Percentiles rank a stretch among this genome's conserved stretches.
Evolutionary conservation across 2,329 filamentous ascomycete species (phyloP).

Genomic region (Fonsecaea nubica): DNA sequence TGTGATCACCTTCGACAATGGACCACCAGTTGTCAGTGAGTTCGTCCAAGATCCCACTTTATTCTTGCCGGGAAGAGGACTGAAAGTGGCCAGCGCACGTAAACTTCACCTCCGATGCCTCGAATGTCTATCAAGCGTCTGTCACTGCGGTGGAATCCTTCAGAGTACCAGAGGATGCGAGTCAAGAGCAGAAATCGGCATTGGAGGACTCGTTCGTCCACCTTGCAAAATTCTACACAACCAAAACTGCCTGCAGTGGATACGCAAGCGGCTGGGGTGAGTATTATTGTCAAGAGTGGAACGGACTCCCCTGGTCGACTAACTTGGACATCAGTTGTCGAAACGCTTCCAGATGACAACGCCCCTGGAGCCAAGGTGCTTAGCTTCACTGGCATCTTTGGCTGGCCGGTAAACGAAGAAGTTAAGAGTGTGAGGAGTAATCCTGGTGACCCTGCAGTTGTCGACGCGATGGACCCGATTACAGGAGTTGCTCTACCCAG

Average conservation of each 20-base stretch:
- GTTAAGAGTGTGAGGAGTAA: neutral
- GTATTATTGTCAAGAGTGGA: neutral
- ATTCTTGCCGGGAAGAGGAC: neutral
- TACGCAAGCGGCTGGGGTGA: slow-evolving; percentile 20
- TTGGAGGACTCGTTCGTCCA: slow-evolving; percentile 14
- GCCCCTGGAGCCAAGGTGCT: neutral
- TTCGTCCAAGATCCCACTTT: neutral
- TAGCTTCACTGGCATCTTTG: neutral
- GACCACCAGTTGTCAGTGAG: slow-evolving; percentile 7
- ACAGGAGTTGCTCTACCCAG: neutral
- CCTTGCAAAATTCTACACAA: slow-evolving; percentile 2
- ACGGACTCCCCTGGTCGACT: neutral
- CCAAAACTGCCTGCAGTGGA: slow-evolving; percentile 3
- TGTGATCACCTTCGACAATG: slow-evolving; percentile 10
- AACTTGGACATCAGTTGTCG: neutral
- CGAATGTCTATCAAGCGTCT: slow-evolving; percentile 8
- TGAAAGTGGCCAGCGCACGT: slow-evolving; percentile 6
- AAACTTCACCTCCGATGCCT: slow-evolving; percentile 13
- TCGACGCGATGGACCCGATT: neutral
- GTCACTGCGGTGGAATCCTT: slow-evolving; percentile 16
- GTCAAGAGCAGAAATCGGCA: slow-evolving; percentile 8
- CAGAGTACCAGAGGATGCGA: neutral
- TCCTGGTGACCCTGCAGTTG: neutral
- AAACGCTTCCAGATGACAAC: neutral
- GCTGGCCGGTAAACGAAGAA: neutral